Evolutionary conservation across 1,284 basidiomycete species (phyloP).

Genomic region (Fomitopsis pinicola): DNA sequence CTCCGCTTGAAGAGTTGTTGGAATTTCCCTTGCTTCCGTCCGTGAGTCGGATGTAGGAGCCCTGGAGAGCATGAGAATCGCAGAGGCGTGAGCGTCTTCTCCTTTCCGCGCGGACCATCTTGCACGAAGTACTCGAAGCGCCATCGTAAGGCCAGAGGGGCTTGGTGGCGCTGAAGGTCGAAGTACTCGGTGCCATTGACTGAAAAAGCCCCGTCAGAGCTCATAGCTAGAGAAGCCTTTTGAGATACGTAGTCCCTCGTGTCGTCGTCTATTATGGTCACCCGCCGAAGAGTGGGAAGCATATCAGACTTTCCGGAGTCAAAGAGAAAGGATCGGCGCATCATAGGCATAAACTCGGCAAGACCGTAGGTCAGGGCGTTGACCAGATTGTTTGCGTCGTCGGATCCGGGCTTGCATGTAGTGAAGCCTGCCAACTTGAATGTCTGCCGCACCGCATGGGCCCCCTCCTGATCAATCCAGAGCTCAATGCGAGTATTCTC

Average conservation of each 20-base stretch:
- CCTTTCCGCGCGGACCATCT: constrained; percentile 50
- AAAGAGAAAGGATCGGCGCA: constrained; percentile 56
- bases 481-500: constrained; percentile 52
- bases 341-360: constrained; percentile 61
- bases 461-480: constrained; percentile 78
- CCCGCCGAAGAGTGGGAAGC: constrained; percentile 59
- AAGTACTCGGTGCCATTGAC: constrained; percentile 58
- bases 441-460: constrained; percentile 52
- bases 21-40: constrained; percentile 56
- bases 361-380: constrained; percentile 34
- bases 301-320: constrained; percentile 70
- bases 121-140: constrained; percentile 74
- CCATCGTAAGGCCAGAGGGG: constrained; percentile 53
- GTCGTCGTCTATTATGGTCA: constrained; percentile 62
- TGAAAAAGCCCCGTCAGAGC: constrained; percentile 67
- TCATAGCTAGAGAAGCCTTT: constrained; percentile 63
- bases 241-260: constrained; percentile 68
- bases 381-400: constrained; percentile 14
- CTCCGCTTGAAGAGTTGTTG: constrained; percentile 70
- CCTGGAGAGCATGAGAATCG: constrained; percentile 70
- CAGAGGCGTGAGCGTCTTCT: constrained; percentile 67
- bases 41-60: constrained; percentile 58
- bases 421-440: constrained; percentile 57
- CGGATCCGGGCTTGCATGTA: constrained; percentile 14
- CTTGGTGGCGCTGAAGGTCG: constrained; percentile 21